Evolutionary conservation across 2,329 filamentous ascomycete species (phyloP), one percentile per base, ranked within the genome.

Genomic region (Monosporascus sp.): DNA sequence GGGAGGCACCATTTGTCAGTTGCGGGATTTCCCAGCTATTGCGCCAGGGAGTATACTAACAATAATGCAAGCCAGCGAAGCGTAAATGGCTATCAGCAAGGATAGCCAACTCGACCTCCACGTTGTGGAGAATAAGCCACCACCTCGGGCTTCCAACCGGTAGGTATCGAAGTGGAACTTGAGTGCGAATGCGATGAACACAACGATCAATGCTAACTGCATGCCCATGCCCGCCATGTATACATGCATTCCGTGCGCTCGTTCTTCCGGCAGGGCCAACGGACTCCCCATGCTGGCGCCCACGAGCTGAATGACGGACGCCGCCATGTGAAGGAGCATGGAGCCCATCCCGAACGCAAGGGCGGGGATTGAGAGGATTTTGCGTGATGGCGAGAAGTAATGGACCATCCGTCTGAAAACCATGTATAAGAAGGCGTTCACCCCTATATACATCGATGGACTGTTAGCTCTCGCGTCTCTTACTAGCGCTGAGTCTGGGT

Each of bases 221-320:
- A 81, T 62, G 0, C 73, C 77, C 17, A 82, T 76, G 0, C 79
- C 79, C 11, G 73, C 77, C 76, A 80, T 82, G 64, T 81, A 82
- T 54, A 77, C 67, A 49, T 74, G 66, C 0, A 76, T 69, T 1
- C 66, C 73, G 20, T 52, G 57, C 27, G 66, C 55, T 24, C 68
- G 64, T 7, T 64, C 61, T 2, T 64, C 60, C 0, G 63, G 56
- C 0, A 66, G 59, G 0, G 68, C 54, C 0, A 56, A 59, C 6
- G 66, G 64, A 5, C 59, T 54, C 6, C 61, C 58, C 60, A 66
- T 64, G 19, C 61, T 64, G 0, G 68, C 69, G 0, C 71, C 71
- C 3, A 66, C 59, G 7, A 73, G 62, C n/a, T 71, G 72, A 38
- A 72, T 50, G 9, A 64, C 52, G 53, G 65, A 71, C 3, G 62